Percentiles rank a stretch among this genome's conserved stretches.
Conservation (phyloP, 768 basidiomycete genomes). For the Serendipita indica region DNA sequence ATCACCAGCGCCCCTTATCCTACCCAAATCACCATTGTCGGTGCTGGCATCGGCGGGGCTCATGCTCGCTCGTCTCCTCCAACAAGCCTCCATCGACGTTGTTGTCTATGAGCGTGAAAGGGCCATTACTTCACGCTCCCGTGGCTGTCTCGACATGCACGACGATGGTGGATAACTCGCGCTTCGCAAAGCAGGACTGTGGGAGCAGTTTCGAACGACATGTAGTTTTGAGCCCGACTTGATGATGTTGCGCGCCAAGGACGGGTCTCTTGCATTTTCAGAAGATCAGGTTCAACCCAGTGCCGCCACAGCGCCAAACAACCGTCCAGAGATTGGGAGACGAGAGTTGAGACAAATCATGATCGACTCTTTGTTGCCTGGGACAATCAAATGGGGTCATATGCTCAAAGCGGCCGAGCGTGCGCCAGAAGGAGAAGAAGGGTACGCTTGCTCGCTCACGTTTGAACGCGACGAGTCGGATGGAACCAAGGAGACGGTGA, state of each 20-base stretch:
- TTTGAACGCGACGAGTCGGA: neutral
- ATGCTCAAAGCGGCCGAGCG: neutral
- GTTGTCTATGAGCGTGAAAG: conserved; percentile 19
- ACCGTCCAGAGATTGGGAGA: neutral
- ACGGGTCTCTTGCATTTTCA: neutral
- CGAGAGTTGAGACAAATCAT: conserved; percentile 13
- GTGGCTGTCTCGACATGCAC: conserved; percentile 22
- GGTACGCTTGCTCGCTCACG: no score
- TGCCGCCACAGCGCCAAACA: neutral
- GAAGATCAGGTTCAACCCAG: neutral
- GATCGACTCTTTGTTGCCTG: conserved; percentile 13
- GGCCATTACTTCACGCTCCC: conserved; percentile 12
- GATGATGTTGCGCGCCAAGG: conserved; percentile 15
- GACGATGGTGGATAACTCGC: conserved; percentile 18
- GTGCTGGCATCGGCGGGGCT: conserved; percentile 22
- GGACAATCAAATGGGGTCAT: conserved; percentile 12
- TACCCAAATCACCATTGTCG: conserved; percentile 19
- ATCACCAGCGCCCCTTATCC: no score
- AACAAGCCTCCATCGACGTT: conserved; percentile 14
- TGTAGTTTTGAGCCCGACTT: conserved; percentile 17
- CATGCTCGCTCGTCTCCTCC: conserved; percentile 20
- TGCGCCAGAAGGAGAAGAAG: no score
- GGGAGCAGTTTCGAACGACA: conserved; percentile 16
- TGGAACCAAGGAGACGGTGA: neutral
- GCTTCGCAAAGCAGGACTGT: conserved; percentile 17